A percentile compares a stretch with the other conserved stretches of the same genome.
phyloP scores from a whole-genome alignment of 169 alveolate genomes.

The Babesia sp. region DNA sequence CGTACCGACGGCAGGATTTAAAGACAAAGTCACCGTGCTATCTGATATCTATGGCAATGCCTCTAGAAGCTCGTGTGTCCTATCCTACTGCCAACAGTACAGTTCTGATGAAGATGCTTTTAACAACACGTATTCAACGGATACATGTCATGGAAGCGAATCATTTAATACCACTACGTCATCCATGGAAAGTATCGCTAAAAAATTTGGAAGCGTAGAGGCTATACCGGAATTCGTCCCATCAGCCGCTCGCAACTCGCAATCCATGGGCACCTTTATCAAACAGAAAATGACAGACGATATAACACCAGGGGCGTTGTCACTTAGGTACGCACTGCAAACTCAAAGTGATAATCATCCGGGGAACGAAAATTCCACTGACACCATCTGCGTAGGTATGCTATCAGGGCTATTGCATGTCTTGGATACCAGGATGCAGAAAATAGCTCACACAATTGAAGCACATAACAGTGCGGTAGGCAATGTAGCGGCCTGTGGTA shows the following conservation, averaged over 20 bases:
- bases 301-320: constrained; percentile 41
- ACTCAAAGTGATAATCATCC: background rate
- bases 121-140: background rate
- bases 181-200: constrained; percentile 51
- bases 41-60: constrained; percentile 37
- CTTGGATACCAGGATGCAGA: constrained; percentile 49
- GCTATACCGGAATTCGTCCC: constrained; percentile 65
- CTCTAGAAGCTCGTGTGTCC: constrained; percentile 43
- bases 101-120: background rate
- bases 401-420: constrained; percentile 62
- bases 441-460: constrained; percentile 43
- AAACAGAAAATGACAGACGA: background rate
- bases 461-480: constrained; percentile 35
- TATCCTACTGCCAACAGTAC: constrained; percentile 35
- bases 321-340: constrained; percentile 36
- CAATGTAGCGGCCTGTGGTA: constrained; percentile 47
- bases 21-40: constrained; percentile 44
- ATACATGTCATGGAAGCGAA: background rate
- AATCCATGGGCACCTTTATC: background rate
- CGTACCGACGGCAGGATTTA: background rate
- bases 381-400: constrained; percentile 58
- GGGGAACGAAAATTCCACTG: constrained; percentile 4
- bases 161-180: background rate
- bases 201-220: constrained; percentile 44
- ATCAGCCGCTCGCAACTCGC: background rate